These are phyloP conservation scores for Naganishia sp. DNA, from an alignment of 1,284 basidiomycete genomes.

Conservation along the genomic window DNA sequence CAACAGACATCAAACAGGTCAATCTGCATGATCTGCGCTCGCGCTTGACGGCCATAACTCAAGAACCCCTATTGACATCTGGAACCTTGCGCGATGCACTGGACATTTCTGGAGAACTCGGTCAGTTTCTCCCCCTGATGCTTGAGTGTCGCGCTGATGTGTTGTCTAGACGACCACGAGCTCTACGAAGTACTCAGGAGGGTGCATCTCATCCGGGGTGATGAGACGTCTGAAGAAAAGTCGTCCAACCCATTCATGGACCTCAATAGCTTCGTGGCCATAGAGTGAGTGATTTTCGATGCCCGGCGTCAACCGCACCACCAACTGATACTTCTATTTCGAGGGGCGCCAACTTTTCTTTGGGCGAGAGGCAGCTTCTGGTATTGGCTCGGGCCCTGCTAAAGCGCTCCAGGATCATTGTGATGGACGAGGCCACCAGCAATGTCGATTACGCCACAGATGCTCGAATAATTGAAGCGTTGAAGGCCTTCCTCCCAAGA, in stretches of 20 bases:
- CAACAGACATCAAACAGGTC: constrained; percentile 58
- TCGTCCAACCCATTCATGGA: constrained; percentile 60
- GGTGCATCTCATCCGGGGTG: constrained; percentile 57
- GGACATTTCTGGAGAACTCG: constrained; percentile 52
- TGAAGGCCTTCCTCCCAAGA: constrained; percentile 66
- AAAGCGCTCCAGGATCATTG: constrained; percentile 68
- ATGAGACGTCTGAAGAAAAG: constrained; percentile 54
- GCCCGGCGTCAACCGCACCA: too few species aligned
- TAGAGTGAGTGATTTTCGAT: constrained; percentile 1
- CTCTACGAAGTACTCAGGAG: constrained; percentile 61
- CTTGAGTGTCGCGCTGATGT: not conserved
- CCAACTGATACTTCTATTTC: constrained; percentile 36
- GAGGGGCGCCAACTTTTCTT: constrained; percentile 65
- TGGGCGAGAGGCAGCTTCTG: constrained; percentile 75
- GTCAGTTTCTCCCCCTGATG: constrained; percentile 55
- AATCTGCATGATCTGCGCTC: constrained; percentile 63
- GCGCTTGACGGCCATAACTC: constrained; percentile 62
- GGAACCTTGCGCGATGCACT: constrained; percentile 69
- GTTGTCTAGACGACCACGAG: constrained; percentile 56
- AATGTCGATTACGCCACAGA: constrained; percentile 81
- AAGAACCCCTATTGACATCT: constrained; percentile 48
- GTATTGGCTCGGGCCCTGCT: constrained; percentile 71
- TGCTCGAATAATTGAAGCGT: constrained; percentile 71
- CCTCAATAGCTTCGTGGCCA: constrained; percentile 54
- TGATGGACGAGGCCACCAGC: constrained; percentile 71